These are phyloP conservation scores for Pilatotrama ljubarskyi DNA, from an alignment of 768 basidiomycete genomes.

Conservation along the genomic window DNA sequence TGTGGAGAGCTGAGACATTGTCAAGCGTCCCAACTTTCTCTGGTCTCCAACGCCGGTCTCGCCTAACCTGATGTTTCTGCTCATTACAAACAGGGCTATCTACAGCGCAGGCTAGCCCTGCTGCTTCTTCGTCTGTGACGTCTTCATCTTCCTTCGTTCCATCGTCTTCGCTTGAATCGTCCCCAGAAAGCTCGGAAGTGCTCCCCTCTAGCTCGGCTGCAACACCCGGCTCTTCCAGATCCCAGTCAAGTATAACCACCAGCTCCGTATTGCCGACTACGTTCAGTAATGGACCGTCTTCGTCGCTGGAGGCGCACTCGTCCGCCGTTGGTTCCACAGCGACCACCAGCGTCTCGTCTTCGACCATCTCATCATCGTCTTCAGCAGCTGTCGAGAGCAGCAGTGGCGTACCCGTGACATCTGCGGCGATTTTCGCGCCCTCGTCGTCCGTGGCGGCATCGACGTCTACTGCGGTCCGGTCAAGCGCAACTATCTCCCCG, in stretches of 20 bases:
- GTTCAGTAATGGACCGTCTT: background rate
- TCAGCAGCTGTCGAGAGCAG: no score
- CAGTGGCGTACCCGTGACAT: no score
- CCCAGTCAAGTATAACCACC: background rate
- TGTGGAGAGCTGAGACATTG: background rate
- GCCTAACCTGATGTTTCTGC: background rate
- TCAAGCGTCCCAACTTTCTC: background rate
- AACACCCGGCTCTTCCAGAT: background rate
- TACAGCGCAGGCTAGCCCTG: slow-evolving; percentile 21
- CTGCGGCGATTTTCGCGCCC: no score
- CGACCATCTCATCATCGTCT: no score
- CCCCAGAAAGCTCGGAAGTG: background rate
- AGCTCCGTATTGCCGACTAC: background rate
- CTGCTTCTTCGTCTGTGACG: slow-evolving; percentile 17
- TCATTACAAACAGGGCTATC: background rate
- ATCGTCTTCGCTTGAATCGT: background rate
- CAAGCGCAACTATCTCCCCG: no score
- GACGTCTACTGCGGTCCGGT: no score
- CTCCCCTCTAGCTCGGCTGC: background rate
- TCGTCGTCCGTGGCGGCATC: no score
- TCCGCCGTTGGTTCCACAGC: no score
- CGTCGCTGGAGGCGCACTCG: no score
- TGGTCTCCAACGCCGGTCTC: background rate
- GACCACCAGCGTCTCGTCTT: no score
- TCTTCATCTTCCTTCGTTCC: background rate